Percentiles rank a stretch among this genome's conserved stretches.
phyloP scores from a whole-genome alignment of 2,329 filamentous ascomycete genomes.

The Biscogniauxia mediterranea region DNA sequence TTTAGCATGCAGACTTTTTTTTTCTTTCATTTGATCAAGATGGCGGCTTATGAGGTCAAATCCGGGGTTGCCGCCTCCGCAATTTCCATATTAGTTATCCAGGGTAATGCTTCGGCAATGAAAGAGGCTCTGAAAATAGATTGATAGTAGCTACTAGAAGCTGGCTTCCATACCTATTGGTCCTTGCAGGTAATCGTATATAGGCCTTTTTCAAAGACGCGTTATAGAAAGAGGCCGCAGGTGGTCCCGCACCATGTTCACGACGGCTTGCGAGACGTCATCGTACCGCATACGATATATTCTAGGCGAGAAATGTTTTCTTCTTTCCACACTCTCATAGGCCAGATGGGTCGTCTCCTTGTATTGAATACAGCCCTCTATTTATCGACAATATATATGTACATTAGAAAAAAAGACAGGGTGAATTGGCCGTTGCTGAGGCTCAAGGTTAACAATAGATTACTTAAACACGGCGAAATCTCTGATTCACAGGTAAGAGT shows the following conservation, averaged over 20 bases:
- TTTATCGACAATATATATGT: neutral
- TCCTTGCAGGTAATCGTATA: neutral
- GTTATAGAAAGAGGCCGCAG: neutral
- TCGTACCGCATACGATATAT: neutral
- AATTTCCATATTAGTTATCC: constrained; percentile 13
- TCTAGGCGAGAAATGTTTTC: neutral
- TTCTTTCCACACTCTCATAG: neutral
- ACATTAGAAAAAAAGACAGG: neutral
- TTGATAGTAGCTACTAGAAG: neutral
- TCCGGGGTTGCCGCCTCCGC: constrained; percentile 22
- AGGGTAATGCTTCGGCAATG: constrained; percentile 16
- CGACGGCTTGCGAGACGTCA: neutral
- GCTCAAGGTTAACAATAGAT: neutral
- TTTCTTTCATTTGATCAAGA: constrained; percentile 20
- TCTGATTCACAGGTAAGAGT: neutral
- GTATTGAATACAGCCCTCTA: neutral
- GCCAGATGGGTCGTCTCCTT: neutral
- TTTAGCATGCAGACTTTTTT: constrained; percentile 13
- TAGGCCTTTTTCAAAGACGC: neutral
- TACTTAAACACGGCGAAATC: neutral
- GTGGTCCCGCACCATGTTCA: neutral
- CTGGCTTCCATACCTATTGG: neutral
- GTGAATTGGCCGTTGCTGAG: neutral
- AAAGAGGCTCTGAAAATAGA: constrained; percentile 3
- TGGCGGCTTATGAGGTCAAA: constrained; percentile 17